Evolutionary conservation across 2,329 filamentous ascomycete genomes (phyloP), one percentile per base, ranked within the genome.

Genomic region (Calycina herbarum): DNA sequence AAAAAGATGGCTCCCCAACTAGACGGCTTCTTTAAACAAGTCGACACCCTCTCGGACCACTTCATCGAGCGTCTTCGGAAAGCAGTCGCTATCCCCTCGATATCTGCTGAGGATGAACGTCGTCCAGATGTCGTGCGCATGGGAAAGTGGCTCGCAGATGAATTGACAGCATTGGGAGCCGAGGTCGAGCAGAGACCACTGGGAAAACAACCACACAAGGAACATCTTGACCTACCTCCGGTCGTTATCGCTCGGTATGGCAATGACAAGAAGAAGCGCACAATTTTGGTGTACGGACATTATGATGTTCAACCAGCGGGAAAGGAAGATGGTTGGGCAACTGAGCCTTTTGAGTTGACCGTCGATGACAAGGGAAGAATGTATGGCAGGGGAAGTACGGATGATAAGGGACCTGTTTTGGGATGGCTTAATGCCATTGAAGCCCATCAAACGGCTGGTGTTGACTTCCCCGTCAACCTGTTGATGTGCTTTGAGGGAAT

Each of bases 401-500:
- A 99, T 77, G 95, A 99, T 82, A 99, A 99, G 84, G 95, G 95
- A 0, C 95, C 95, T 20, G 94, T 99, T 31, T 83, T 99, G 64
- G 95, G 95, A 73, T 99, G 95, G 95, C 79, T 99, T 72, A 99
- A 99, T 77, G 94, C 94, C 72, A 98, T 99, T 71, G 94, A 99
- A 81, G 94, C 95, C 54, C 95, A 99, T 83, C 90, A 97, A 80
- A 95, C 96, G 83, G 93, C 94, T 42, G 92, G 92, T 65, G 83
- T 98, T 57, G 94, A 97, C 61, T 93, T 99, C 77, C 95, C 95
- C 8, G 95, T 99, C 76, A 99, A 99, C 82, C 85, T 99, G 71
- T 87, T 99, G 70, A 98, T 97, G 92, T 99, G 95, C 84, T 98
- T 99, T 74, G 95, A 99, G 84, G 95, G 95, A 59, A 99, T 99